Evolutionary conservation across 225 moss, liverwort and hornwort genomes (phyloP).

Genomic region (Physcomitrellopsis africana): DNA sequence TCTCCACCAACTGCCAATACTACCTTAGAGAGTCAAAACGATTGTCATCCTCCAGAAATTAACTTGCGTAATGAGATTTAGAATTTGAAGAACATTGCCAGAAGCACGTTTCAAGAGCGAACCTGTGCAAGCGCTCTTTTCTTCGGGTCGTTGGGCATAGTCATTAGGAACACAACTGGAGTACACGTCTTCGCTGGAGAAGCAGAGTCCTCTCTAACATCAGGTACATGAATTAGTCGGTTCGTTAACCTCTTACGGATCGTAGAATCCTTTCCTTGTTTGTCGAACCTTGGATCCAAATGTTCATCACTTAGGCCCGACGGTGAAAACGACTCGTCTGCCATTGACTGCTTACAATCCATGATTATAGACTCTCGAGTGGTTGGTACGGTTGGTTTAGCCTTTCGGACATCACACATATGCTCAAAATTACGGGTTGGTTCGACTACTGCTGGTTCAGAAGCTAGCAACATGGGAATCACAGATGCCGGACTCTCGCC

Average conservation of each 20-base stretch:
- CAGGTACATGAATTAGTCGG: conserved; percentile 42
- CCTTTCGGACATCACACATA: background rate
- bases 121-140: conserved; percentile 76
- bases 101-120: background rate
- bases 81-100: too few species aligned
- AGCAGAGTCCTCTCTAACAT: conserved; percentile 25
- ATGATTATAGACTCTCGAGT: conserved; percentile 9
- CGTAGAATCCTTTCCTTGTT: conserved; percentile 23
- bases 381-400: background rate
- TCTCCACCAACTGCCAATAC: conserved; percentile 65
- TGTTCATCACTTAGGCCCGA: conserved; percentile 22
- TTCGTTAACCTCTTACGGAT: conserved; percentile 44
- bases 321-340: conserved; percentile 31
- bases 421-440: conserved; percentile 1
- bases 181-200: conserved; percentile 20
- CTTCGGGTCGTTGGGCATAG: conserved; percentile 66
- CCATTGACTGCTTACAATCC: conserved; percentile 38
- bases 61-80: background rate
- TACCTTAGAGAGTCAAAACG: background rate
- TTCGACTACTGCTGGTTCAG: conserved; percentile 20
- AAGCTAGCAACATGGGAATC: conserved; percentile 2
- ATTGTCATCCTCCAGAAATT: background rate
- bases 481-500: conserved; percentile 11
- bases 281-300: conserved; percentile 21
- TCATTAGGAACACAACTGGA: conserved; percentile 67